Percentiles rank a stretch among this genome's conserved stretches.
These are phyloP conservation scores for Zygosaccharomyces pseudobailii DNA, from an alignment of 1,139 yeast species.

Conservation along the genomic window DNA sequence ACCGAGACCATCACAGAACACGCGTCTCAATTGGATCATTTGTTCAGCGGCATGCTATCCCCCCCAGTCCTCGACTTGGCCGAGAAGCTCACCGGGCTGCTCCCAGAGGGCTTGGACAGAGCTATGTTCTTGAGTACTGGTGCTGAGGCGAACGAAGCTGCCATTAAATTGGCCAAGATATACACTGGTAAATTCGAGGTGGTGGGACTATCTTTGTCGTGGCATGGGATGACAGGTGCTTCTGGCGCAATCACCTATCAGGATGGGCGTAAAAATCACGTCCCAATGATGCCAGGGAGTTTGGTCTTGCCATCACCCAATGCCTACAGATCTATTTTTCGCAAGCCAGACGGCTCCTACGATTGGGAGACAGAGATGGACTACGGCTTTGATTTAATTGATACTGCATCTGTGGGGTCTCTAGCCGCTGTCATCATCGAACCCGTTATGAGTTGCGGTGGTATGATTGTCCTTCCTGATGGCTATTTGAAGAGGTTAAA, in stretches of 20 bases:
- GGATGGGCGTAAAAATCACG: slow-evolving; percentile 27
- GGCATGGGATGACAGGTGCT: slow-evolving; percentile 33
- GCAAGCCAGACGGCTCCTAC: slow-evolving; percentile 26
- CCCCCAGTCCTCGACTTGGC: slow-evolving; percentile 29
- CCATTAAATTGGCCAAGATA: slow-evolving; percentile 27
- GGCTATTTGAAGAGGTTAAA: slow-evolving; percentile 25
- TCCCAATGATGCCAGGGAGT: slow-evolving; percentile 28
- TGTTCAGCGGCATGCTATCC: slow-evolving; percentile 28
- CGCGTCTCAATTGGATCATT: slow-evolving; percentile 24
- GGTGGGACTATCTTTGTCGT: slow-evolving; percentile 29
- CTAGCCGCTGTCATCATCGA: slow-evolving; percentile 23
- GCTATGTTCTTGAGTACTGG: slow-evolving; percentile 28
- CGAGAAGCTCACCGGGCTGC: slow-evolving; percentile 18
- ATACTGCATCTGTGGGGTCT: slow-evolving; percentile 25
- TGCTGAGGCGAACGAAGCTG: slow-evolving; percentile 26
- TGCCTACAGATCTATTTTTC: slow-evolving; percentile 26
- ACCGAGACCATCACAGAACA: slow-evolving; percentile 17
- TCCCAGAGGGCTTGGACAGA: slow-evolving; percentile 25
- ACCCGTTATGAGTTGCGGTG: slow-evolving; percentile 13
- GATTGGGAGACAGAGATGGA: slow-evolving; percentile 30
- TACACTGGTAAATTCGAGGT: slow-evolving; percentile 27
- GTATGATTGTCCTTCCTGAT: slow-evolving; percentile 20
- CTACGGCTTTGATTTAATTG: slow-evolving; percentile 21
- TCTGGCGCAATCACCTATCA: slow-evolving; percentile 27
- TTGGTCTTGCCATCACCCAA: slow-evolving; percentile 29